A percentile compares a stretch with the other conserved stretches of the same genome.
Conservation (phyloP, 169 alveolate genomes). For the Theileria sp. region DNA sequence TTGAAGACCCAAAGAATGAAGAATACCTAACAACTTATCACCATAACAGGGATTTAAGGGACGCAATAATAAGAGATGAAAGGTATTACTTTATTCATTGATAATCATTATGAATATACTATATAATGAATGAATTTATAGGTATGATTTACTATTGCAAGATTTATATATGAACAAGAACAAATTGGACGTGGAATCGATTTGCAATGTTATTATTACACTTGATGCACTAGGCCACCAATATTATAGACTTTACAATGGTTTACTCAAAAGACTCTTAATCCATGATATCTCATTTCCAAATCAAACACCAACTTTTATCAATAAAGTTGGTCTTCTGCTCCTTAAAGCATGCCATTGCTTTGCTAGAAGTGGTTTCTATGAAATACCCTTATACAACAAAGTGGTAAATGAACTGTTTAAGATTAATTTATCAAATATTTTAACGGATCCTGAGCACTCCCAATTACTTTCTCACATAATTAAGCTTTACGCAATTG, state of each 20-base stretch:
- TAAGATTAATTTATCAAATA: not conserved
- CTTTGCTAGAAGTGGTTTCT: constrained; percentile 49
- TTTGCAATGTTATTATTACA: constrained; percentile 73
- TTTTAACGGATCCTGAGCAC: not conserved
- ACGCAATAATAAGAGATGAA: constrained; percentile 64
- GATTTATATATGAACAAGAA: constrained; percentile 71
- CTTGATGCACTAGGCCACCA: constrained; percentile 69
- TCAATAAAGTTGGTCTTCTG: constrained; percentile 31
- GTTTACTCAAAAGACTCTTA: constrained; percentile 65
- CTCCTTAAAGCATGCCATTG: constrained; percentile 59
- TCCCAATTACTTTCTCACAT: constrained; percentile 3
- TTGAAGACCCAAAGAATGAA: constrained; percentile 48
- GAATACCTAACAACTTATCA: constrained; percentile 31
- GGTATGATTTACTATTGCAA: constrained; percentile 65
- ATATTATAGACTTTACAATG: constrained; percentile 67
- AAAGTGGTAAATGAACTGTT: constrained; percentile 43
- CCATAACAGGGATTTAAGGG: constrained; percentile 52
- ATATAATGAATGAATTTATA: constrained; percentile 10
- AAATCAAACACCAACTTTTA: not conserved
- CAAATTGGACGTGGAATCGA: constrained; percentile 72
- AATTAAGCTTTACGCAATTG: constrained; percentile 33
- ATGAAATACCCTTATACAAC: constrained; percentile 53
- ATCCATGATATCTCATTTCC: constrained; percentile 9
- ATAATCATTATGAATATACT: constrained; percentile 3
- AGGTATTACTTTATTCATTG: constrained; percentile 41